Percentiles rank a stretch among this genome's conserved stretches.
Evolutionary conservation across 441 rosid species (phyloP).

Genomic region (Brassica hybrid): DNA sequence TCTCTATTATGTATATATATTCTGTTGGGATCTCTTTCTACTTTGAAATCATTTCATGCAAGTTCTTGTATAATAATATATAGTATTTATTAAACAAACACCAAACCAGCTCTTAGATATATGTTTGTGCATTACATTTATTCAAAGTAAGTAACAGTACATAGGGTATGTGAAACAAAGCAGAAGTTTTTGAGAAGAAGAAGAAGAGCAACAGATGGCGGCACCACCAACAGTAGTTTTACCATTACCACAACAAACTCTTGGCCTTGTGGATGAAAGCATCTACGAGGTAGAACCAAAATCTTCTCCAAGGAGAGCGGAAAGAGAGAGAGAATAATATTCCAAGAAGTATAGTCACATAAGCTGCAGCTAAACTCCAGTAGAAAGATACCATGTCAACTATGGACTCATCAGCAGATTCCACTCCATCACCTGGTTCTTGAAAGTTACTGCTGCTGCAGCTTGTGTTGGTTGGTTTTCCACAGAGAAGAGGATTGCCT

Average conservation of each 20-base stretch:
- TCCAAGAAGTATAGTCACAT: not conserved
- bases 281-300: not conserved
- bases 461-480: not conserved
- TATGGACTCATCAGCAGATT: not conserved
- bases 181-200: not conserved
- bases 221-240: not conserved
- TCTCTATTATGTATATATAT: too few species aligned
- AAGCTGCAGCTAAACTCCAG: not conserved
- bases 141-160: not conserved
- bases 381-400: not conserved
- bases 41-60: not conserved
- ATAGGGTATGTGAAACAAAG: not conserved
- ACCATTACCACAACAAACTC: not conserved
- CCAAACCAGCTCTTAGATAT: not conserved
- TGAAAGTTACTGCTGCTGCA: not conserved
- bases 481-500: not conserved
- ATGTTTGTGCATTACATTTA: not conserved
- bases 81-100: not conserved
- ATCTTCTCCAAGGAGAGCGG: not conserved
- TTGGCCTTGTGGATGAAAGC: not conserved
- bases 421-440: slow-evolving; percentile 1
- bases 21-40: not conserved
- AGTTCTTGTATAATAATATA: not conserved
- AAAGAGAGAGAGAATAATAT: not conserved
- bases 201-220: not conserved